Evolutionary conservation across 2,329 filamentous ascomycete genomes (phyloP).

Genomic region (Colletotrichum sansevieriae): DNA sequence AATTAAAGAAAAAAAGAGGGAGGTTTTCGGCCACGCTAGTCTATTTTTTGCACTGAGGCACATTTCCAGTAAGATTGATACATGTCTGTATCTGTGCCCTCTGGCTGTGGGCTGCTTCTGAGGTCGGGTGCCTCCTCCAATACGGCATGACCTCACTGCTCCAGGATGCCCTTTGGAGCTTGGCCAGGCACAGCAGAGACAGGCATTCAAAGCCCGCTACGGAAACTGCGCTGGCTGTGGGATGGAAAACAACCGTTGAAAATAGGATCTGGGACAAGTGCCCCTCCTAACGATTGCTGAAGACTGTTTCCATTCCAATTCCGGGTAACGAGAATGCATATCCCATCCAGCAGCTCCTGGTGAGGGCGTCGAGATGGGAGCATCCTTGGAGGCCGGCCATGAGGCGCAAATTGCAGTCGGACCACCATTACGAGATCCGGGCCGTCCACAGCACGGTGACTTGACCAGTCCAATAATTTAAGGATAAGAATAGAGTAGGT

Average conservation of each 20-base stretch:
- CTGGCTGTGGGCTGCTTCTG: constrained; percentile 1
- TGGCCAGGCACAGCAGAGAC: neutral
- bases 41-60: too few relatives aligned
- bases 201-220: constrained; percentile 2
- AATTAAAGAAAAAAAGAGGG: too few relatives aligned
- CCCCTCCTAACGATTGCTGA: constrained; percentile 36
- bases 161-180: neutral
- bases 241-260: constrained; percentile 23
- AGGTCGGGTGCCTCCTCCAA: neutral
- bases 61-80: too few relatives aligned
- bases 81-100: neutral
- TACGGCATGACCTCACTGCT: constrained; percentile 17
- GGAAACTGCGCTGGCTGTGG: constrained; percentile 16
- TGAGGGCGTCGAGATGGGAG: constrained; percentile 14
- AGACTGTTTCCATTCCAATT: constrained; percentile 22
- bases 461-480: constrained; percentile 4
- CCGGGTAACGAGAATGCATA: neutral
- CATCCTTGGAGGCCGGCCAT: constrained; percentile 19
- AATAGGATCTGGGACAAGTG: constrained; percentile 24
- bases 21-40: too few relatives aligned
- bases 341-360: neutral
- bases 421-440: constrained; percentile 26
- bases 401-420: constrained; percentile 29
- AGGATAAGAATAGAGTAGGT: constrained; percentile 15
- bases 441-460: constrained; percentile 7